Conservation (phyloP, 2,329 filamentous ascomycete genomes). For the Aspergillus intermedius region DNA sequence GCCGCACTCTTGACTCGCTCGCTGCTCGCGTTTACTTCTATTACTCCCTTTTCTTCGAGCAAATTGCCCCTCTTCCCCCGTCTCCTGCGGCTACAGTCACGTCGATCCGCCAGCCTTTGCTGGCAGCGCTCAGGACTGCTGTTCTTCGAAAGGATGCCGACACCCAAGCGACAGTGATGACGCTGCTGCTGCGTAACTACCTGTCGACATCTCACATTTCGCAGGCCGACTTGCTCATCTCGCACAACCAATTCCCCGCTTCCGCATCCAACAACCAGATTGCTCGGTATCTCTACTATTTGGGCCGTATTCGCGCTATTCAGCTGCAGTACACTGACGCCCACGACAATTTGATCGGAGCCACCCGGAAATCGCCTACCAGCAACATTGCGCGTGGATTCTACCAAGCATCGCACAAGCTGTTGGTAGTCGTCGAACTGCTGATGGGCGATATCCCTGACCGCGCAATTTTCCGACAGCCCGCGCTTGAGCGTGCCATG, state of each 20-base stretch:
- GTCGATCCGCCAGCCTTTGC: constrained; percentile 74
- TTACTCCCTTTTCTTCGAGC: constrained; percentile 91
- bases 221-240: constrained; percentile 91
- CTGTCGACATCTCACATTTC: constrained; percentile 92
- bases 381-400: constrained; percentile 86
- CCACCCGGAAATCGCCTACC: constrained; percentile 89
- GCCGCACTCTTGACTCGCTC: constrained; percentile 86
- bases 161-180: constrained; percentile 94
- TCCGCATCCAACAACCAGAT: constrained; percentile 97
- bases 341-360: constrained; percentile 86
- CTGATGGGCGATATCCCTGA: constrained; percentile 98
- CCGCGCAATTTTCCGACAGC: constrained; percentile 84
- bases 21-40: constrained; percentile 98
- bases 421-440: constrained; percentile 92
- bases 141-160: constrained; percentile 94
- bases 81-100: constrained; percentile 84
- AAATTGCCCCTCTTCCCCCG: constrained; percentile 77
- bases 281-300: constrained; percentile 92
- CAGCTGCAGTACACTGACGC: constrained; percentile 96
- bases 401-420: constrained; percentile 90
- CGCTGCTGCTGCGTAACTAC: constrained; percentile 90
- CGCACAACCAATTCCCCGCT: constrained; percentile 89
- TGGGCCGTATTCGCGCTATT: constrained; percentile 91
- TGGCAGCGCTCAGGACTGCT: constrained; percentile 86
- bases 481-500: constrained; percentile 76